A percentile compares a stretch with the other conserved stretches of the same genome.
These are phyloP conservation scores for Fraxinus floribunda DNA, from an alignment of 305 asterid genomes.

Conservation along the genomic window DNA sequence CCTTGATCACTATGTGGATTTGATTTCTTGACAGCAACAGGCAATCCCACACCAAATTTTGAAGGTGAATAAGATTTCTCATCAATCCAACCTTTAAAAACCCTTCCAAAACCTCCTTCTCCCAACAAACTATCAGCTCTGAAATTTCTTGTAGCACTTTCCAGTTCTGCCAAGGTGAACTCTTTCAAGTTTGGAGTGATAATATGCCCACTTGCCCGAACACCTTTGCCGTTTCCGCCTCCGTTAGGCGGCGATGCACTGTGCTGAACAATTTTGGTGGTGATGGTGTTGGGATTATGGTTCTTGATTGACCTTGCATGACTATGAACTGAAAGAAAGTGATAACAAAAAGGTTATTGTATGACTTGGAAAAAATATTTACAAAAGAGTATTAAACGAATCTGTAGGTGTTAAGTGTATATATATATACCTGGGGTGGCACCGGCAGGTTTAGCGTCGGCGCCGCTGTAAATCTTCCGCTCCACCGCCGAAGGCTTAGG, in stretches of 20 bases:
- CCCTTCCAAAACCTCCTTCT: slow-evolving; percentile 39
- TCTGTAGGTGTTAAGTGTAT: not conserved
- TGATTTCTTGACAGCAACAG: not conserved
- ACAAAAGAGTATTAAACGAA: not conserved
- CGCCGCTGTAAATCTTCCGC: not conserved
- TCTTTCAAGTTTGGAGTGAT: slow-evolving; percentile 20
- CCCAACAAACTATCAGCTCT: slow-evolving; percentile 31
- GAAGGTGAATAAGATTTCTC: slow-evolving; percentile 31
- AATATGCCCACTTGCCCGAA: slow-evolving; percentile 4
- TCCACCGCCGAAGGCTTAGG: not conserved
- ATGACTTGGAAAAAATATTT: not conserved
- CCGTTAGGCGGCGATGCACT: not conserved
- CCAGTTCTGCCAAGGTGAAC: slow-evolving; percentile 25
- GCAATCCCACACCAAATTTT: not conserved
- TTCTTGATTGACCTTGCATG: not conserved
- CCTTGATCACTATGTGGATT: not conserved
- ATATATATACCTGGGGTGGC: not conserved
- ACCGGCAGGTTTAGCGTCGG: not conserved
- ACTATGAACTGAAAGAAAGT: not conserved
- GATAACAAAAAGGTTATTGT: not conserved
- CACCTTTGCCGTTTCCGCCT: not conserved
- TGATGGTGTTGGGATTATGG: not conserved
- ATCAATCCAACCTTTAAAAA: slow-evolving; percentile 40
- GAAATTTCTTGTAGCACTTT: slow-evolving; percentile 26
- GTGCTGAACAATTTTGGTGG: not conserved